These are phyloP conservation scores for Microsporum canis DNA, from an alignment of 2,329 filamentous ascomycete species.

Conservation along the genomic window DNA sequence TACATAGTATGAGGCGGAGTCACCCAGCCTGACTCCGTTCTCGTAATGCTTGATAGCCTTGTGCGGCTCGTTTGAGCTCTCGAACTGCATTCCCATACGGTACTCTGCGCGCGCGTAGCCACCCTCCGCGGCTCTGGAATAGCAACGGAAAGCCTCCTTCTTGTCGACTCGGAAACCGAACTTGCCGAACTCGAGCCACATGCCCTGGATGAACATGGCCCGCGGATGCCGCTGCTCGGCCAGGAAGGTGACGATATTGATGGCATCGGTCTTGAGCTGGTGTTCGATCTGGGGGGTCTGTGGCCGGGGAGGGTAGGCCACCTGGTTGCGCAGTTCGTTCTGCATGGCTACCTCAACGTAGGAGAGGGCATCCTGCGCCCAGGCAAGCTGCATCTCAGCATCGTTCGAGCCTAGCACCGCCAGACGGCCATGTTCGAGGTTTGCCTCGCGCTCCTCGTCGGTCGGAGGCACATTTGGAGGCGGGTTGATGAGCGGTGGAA, in stretches of 20 bases:
- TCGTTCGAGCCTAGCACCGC: slow-evolving; percentile 87
- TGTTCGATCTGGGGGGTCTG: slow-evolving; percentile 79
- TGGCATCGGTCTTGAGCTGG: slow-evolving; percentile 72
- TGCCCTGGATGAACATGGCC: slow-evolving; percentile 84
- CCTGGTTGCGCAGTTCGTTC: slow-evolving; percentile 56
- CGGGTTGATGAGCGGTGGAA: slow-evolving; percentile 67
- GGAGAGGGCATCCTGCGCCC: slow-evolving; percentile 83
- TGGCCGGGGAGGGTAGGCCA: slow-evolving; percentile 50
- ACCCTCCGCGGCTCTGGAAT: slow-evolving; percentile 72
- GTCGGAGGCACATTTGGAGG: slow-evolving; percentile 85
- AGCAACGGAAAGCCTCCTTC: slow-evolving; percentile 82
- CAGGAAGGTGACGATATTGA: slow-evolving; percentile 84
- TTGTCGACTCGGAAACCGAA: slow-evolving; percentile 86
- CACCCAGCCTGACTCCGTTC: slow-evolving; percentile 62
- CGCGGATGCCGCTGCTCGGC: slow-evolving; percentile 87
- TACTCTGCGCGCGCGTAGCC: slow-evolving; percentile 87
- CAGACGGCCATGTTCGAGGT: slow-evolving; percentile 70
- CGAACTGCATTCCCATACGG: slow-evolving; percentile 95
- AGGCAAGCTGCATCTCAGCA: slow-evolving; percentile 89
- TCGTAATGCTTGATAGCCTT: slow-evolving; percentile 90
- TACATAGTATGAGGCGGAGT: slow-evolving; percentile 72
- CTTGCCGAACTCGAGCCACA: slow-evolving; percentile 97
- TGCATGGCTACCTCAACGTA: slow-evolving; percentile 79
- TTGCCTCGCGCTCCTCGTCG: slow-evolving; percentile 86
- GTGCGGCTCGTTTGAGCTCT: slow-evolving; percentile 81